These are phyloP conservation scores for Phascolomyces articulosus DNA, from an alignment of 371 early-diverging fungal species.

Conservation along the genomic window DNA sequence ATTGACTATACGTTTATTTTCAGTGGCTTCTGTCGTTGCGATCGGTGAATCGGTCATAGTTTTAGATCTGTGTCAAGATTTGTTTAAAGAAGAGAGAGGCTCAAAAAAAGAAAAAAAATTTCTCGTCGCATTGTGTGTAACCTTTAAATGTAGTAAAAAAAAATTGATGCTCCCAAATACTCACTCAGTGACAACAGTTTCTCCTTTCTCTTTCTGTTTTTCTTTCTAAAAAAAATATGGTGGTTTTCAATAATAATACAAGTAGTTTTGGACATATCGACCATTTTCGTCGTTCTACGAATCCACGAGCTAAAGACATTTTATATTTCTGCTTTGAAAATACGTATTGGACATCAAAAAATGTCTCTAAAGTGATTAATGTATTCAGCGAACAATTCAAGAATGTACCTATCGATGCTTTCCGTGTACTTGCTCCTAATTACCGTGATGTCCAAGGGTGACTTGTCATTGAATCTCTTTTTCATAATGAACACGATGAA, in stretches of 20 bases:
- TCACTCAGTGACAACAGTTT: too few species aligned
- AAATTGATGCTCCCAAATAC: too few species aligned
- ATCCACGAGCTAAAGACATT: background rate
- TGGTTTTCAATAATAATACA: too few species aligned
- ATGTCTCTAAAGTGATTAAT: background rate
- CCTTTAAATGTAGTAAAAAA: too few species aligned
- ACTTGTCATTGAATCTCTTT: background rate
- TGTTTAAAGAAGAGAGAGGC: background rate
- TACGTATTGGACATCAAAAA: background rate
- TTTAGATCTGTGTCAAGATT: background rate
- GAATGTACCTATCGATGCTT: background rate
- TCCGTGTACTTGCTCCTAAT: background rate
- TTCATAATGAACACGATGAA: background rate
- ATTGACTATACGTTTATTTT: background rate
- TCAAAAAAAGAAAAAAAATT: background rate
- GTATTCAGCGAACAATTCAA: background rate
- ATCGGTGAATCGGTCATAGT: constrained; percentile 6
- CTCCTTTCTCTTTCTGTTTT: too few species aligned
- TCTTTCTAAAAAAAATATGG: too few species aligned
- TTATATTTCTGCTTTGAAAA: background rate
- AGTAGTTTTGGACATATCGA: background rate
- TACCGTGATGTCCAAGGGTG: background rate
- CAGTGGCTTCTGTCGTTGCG: background rate
- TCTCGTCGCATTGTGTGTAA: background rate
- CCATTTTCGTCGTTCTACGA: background rate